These are phyloP conservation scores for Erysimum cheiranthoides DNA, from an alignment of 345 rosid genomes.

Conservation along the genomic window DNA sequence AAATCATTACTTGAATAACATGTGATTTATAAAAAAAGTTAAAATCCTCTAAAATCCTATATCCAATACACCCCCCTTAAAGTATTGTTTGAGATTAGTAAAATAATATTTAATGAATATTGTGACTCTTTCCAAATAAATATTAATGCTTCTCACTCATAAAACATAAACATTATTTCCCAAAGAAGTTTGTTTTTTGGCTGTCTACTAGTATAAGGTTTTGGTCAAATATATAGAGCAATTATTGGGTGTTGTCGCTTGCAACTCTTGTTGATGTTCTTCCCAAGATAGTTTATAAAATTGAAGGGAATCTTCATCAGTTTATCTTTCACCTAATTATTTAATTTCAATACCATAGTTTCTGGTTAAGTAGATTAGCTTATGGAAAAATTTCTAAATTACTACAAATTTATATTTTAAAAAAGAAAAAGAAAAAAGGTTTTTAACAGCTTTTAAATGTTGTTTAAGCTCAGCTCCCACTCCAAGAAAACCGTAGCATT, in stretches of 20 bases:
- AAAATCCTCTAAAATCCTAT: too few relatives aligned
- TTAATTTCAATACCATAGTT: not conserved
- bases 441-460: too few relatives aligned
- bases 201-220: constrained; percentile 11
- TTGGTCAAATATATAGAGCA: constrained; percentile 34
- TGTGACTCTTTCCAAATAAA: constrained; percentile 26
- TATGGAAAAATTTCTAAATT: too few relatives aligned
- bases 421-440: too few relatives aligned
- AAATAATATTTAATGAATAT: not conserved
- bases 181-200: not conserved
- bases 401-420: too few relatives aligned
- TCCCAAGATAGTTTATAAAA: constrained; percentile 7
- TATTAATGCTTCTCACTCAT: constrained; percentile 8
- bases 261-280: constrained; percentile 31
- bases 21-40: too few relatives aligned
- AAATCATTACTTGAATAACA: too few relatives aligned
- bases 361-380: not conserved
- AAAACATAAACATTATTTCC: constrained; percentile 5
- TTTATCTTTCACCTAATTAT: constrained; percentile 5
- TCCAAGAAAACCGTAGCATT: too few relatives aligned
- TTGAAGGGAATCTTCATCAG: constrained; percentile 31
- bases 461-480: too few relatives aligned
- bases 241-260: constrained; percentile 35
- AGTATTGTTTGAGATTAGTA: not conserved
- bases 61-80: too few relatives aligned